Conservation (phyloP, 768 basidiomycete genomes). For the Termitomyces sp. region DNA sequence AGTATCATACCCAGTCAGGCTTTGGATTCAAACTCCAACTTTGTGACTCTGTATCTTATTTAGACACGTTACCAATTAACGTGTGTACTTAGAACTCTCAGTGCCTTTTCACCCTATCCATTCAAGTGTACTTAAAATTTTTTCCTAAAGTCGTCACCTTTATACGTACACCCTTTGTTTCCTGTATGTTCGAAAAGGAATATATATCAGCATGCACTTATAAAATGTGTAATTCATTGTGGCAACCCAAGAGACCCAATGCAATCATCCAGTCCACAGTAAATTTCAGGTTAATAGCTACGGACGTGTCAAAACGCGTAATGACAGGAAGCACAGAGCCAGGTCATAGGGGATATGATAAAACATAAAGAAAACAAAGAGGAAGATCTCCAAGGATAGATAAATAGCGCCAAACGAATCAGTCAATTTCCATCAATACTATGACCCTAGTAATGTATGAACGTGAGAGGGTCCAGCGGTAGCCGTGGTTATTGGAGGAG, state of each 20-base stretch:
- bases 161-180: background rate
- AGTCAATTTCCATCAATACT: background rate
- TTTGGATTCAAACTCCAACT: background rate
- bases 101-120: conserved; percentile 2
- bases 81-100: conserved; percentile 11
- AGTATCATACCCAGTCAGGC: conserved; percentile 8
- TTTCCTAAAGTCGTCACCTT: too few relatives aligned
- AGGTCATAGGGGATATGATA: conserved; percentile 4
- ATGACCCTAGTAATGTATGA: background rate
- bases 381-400: background rate
- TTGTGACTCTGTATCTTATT: conserved; percentile 12
- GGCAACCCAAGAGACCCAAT: conserved; percentile 5
- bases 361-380: conserved; percentile 7
- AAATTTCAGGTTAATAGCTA: conserved; percentile 2
- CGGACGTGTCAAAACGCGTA: background rate
- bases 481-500: conserved; percentile 1
- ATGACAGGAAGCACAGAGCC: conserved; percentile 3
- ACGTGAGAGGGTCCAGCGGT: conserved; percentile 1
- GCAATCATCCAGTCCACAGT: conserved; percentile 5
- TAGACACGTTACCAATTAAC: conserved; percentile 8
- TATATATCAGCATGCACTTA: background rate
- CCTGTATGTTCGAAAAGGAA: background rate
- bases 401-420: background rate
- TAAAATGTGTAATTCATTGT: background rate
- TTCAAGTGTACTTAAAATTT: conserved; percentile 4